phyloP scores from a whole-genome alignment of 139 green algal genomes.

The Chlorella sp. region DNA sequence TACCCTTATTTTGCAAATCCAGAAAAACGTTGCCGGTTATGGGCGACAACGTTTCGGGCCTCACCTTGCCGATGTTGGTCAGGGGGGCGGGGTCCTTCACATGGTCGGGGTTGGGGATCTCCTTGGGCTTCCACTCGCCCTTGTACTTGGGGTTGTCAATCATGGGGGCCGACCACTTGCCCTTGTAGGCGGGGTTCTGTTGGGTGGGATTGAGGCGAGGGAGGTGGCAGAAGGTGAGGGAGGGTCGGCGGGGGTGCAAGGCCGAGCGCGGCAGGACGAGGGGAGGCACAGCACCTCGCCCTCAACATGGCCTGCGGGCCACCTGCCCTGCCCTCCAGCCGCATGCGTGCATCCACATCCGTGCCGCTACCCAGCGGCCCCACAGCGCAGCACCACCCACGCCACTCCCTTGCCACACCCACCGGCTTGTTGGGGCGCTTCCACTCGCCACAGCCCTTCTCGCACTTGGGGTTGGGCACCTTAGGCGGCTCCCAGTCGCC shows the following conservation, averaged over 20 bases:
- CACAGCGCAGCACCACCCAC: no score
- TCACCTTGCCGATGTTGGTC: conserved; percentile 63
- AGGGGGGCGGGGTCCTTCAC: conserved; percentile 66
- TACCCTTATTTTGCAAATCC: no score
- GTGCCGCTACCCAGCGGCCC: no score
- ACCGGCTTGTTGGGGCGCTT: conserved; percentile 70
- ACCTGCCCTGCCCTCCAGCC: no score
- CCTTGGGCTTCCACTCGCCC: conserved; percentile 55
- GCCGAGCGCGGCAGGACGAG: no score
- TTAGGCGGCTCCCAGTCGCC: conserved; percentile 88
- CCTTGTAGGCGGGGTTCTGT: conserved; percentile 93
- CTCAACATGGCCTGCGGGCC: no score
- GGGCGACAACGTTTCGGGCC: background rate
- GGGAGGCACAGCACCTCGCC: no score
- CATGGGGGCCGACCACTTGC: conserved; percentile 78
- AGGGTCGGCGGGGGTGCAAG: no score
- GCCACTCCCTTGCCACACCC: background rate
- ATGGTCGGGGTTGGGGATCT: conserved; percentile 84
- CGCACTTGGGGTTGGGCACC: conserved; percentile 85
- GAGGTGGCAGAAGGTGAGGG: no score
- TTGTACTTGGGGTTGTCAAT: conserved; percentile 96
- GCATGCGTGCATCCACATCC: no score
- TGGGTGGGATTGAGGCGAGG: background rate
- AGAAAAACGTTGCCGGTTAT: no score
- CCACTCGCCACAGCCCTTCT: conserved; percentile 89